These are phyloP conservation scores for Amylostereum areolatum DNA, from an alignment of 1,284 basidiomycete genomes.

Conservation along the genomic window DNA sequence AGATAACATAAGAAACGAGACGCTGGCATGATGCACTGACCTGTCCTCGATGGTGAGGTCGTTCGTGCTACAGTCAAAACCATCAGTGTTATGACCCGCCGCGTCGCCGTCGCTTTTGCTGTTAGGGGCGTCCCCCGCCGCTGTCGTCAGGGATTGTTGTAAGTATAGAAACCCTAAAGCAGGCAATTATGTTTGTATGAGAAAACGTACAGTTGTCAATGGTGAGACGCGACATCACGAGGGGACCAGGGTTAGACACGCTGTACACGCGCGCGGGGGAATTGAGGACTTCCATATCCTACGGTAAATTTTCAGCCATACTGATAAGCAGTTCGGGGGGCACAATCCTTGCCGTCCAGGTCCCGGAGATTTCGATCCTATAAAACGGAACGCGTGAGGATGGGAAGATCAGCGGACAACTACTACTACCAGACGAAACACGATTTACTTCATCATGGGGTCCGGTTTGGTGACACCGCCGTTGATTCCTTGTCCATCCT, in stretches of 20 bases:
- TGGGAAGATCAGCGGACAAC: slow-evolving; percentile 2
- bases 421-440: neutral
- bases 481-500: slow-evolving; percentile 33
- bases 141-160: slow-evolving; percentile 17
- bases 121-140: slow-evolving; percentile 35
- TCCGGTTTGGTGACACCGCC: slow-evolving; percentile 33
- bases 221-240: slow-evolving; percentile 25
- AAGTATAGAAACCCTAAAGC: neutral
- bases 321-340: neutral
- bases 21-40: slow-evolving; percentile 8
- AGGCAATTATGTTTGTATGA: too few relatives aligned
- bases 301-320: slow-evolving; percentile 1
- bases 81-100: slow-evolving; percentile 42
- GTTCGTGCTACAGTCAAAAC: slow-evolving; percentile 42
- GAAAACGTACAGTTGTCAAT: slow-evolving; percentile 30
- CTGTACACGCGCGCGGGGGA: slow-evolving; percentile 30
- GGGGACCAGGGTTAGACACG: slow-evolving; percentile 25
- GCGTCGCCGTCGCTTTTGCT: slow-evolving; percentile 33
- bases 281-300: slow-evolving; percentile 33
- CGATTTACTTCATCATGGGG: slow-evolving; percentile 28
- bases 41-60: slow-evolving; percentile 38
- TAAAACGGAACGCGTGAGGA: neutral
- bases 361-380: slow-evolving; percentile 51
- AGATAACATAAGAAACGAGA: neutral
- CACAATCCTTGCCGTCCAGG: slow-evolving; percentile 29